Evolutionary conservation across 345 rosid genomes (phyloP), one percentile per base, ranked within the genome.

Genomic region (Passiflora organensis): DNA sequence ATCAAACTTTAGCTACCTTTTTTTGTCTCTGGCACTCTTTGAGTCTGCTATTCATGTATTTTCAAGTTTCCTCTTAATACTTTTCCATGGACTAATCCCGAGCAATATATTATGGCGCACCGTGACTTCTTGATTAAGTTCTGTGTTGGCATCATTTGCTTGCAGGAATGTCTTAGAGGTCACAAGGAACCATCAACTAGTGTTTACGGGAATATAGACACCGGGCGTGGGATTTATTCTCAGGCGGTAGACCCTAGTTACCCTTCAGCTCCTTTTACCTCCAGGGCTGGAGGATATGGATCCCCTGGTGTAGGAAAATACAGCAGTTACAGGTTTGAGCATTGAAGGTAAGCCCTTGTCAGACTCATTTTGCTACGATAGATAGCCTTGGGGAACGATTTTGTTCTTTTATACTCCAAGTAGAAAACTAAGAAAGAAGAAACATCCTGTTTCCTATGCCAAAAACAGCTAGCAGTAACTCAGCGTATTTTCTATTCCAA

Each of bases 141-240:
- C 15, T 42, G 24, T 17, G 10, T 10, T 8, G 20, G 19, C 9
- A 20, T 32, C 25, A 19, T 44, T 72, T 15, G 13, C n/a, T n/a
- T n/a, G 56, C 59, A 72, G 77, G 77, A 67, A 41, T 59, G 50
- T 39, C 52, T 52, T 17, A 55, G 55, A 16, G 54, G 12, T 48
- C 73, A 61, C 65, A 60, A 64, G 53, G 78, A 73, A 55, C 55
- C 68, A 25, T 18, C 69, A 1, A n/a, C 70, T 23, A 51, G 64
- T 49, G 6, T 55, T 18, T 63, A 60, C 13, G 64, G 63, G 62
- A 73, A 68, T 37, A 45, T 56, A 11, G 78, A 73, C 11, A 0
- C 70, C 0, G 73, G 70, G 22, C 34, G 25, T 15, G 49, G 54
- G 42, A 21, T 70, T 18, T 68, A 68, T 60, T 46, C 78, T 16